phyloP scores from a whole-genome alignment of 306 rosid species.

The Cucumis melo region DNA sequence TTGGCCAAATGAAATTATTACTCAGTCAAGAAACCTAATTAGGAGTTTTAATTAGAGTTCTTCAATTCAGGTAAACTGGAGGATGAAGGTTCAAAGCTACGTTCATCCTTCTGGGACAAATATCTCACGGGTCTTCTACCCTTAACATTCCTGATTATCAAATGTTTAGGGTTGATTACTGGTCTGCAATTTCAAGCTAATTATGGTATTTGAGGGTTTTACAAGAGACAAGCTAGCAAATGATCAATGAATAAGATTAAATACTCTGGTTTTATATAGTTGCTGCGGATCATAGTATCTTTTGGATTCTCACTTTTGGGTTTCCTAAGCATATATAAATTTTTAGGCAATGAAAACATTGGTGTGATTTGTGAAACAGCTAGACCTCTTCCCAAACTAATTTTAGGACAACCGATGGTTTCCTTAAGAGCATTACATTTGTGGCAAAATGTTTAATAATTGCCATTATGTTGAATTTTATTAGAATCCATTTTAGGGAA shows the following conservation, averaged over 20 bases:
- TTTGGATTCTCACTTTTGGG: not conserved
- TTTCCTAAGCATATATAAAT: not conserved
- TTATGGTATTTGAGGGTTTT: not conserved
- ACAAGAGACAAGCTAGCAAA: not conserved
- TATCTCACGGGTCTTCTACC: not conserved
- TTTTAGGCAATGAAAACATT: not conserved
- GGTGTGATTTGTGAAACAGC: not conserved
- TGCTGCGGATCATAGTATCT: not conserved
- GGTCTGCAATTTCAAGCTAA: not conserved
- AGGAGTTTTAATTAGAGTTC: not conserved
- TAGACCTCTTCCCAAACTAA: not conserved
- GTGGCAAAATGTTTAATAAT: not conserved
- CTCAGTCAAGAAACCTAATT: not conserved
- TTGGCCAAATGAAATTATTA: not conserved
- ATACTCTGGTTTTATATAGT: not conserved
- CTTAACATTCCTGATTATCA: not conserved
- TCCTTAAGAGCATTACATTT: not conserved
- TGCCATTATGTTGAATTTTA: not conserved
- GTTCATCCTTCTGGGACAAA: not conserved
- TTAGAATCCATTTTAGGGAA: not conserved
- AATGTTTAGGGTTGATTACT: not conserved
- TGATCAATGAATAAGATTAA: not conserved
- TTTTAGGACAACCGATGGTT: not conserved
- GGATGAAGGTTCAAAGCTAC: not conserved
- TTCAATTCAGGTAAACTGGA: not conserved